Evolutionary conservation across 2,329 filamentous ascomycete genomes (phyloP), one percentile per base, ranked within the genome.

Genomic region (Fusarium subglutinans): DNA sequence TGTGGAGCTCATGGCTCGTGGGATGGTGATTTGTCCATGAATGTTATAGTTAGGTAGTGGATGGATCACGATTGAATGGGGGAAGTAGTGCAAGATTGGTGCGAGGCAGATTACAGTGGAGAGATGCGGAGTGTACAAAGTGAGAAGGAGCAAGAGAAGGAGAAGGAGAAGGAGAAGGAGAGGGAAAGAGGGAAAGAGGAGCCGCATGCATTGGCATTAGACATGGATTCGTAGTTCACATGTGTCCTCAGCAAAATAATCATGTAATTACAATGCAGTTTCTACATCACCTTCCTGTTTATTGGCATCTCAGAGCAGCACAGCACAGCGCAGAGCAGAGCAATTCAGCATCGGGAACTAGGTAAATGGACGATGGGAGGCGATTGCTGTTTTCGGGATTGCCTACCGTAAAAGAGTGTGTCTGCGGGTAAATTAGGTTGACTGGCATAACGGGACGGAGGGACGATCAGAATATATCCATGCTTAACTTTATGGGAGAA

Each of bases 21-120:
- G 75, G 75, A 77, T 70, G 74, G 71, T 76, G 60, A 54, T 68
- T 74, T 76, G 66, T 69, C 73, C 60, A 56, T 72, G 64, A 75
- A 69, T 66, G 68, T 71, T 61, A 76, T 69, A 70, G 14, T 35
- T 35, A 35, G 33, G 33, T 35, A 35, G 74, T 58, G 74, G 74
- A 75, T 75, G 69, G 70, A 67, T 70, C 69, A 66, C 45, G 68
- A 75, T 66, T 70, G 71, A 63, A 70, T 59, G 75, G 63, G 65
- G 59, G 63, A 41, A n/a, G 37, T 55, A 55, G 51, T 55, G 26
- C 15, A 64, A 66, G 68, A 70, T 73, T 74, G 72, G 73, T 69
- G 61, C 50, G 63, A 77, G 68, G 41, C 50, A 58, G 69, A 70
- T 66, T 67, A 60, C 38, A 60, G 72, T 68, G 72, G 73, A 72